Evolutionary conservation across 768 basidiomycete genomes (phyloP).

Genomic region (Leucosporidium scottii): DNA sequence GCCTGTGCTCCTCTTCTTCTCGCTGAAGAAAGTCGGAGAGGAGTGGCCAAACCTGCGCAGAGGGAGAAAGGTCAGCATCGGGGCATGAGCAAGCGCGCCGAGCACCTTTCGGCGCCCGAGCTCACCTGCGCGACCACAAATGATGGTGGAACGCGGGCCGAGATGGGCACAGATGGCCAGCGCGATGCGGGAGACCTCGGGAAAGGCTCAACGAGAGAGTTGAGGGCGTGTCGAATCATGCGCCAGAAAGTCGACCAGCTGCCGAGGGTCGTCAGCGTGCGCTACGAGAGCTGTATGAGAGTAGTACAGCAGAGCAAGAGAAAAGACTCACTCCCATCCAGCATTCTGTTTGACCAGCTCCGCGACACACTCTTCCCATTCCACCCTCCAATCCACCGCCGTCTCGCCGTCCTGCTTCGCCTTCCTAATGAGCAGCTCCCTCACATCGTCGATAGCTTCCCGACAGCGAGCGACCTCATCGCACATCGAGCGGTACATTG

Average conservation of each 20-base stretch:
- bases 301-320: too few species aligned
- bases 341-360: slow-evolving; percentile 27
- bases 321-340: slow-evolving; percentile 30
- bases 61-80: too few species aligned
- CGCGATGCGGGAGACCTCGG: not conserved
- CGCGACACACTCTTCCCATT: slow-evolving; percentile 30
- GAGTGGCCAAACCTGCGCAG: slow-evolving; percentile 9
- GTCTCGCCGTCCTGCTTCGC: not conserved
- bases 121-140: slow-evolving; percentile 3
- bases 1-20: slow-evolving; percentile 1
- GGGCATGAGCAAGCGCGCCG: too few species aligned
- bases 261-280: not conserved
- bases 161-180: slow-evolving; percentile 1
- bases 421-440: slow-evolving; percentile 16
- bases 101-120: not conserved
- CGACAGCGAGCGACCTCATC: slow-evolving; percentile 12
- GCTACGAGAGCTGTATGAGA: too few species aligned
- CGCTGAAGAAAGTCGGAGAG: not conserved
- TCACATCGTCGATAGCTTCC: slow-evolving; percentile 28
- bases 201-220: not conserved
- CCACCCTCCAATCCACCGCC: slow-evolving; percentile 11
- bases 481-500: slow-evolving; percentile 21
- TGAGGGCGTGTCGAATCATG: slow-evolving; percentile 20
- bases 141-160: not conserved
- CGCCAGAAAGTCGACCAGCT: slow-evolving; percentile 32